A percentile compares a stretch with the other conserved stretches of the same genome.
Conservation (phyloP, 257 asterid genomes). For the Ballota nigra region DNA sequence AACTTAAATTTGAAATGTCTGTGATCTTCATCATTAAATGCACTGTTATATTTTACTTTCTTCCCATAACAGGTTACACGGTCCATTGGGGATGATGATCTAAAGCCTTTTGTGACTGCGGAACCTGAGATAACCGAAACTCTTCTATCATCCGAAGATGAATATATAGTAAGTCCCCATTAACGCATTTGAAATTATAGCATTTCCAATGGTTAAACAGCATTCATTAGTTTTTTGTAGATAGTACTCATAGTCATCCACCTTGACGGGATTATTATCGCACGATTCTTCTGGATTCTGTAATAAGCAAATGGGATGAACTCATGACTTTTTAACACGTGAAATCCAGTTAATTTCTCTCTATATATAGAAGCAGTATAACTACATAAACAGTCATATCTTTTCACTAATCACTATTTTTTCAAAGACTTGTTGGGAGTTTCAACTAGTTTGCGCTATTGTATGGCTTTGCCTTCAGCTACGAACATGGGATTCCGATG, state of each 20-base stretch:
- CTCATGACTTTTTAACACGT: neutral
- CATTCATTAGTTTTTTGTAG: neutral
- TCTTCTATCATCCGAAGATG: constrained; percentile 61
- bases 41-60: neutral
- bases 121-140: constrained; percentile 92
- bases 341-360: too few species aligned
- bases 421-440: neutral
- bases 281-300: neutral
- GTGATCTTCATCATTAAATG: neutral
- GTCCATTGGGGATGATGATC: constrained; percentile 95
- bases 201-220: too few species aligned
- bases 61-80: constrained; percentile 74
- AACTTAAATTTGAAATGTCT: neutral
- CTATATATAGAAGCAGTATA: too few species aligned
- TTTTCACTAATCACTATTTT: too few species aligned
- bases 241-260: neutral
- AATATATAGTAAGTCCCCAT: constrained; percentile 61
- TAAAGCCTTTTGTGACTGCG: constrained; percentile 93
- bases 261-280: neutral
- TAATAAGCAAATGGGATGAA: neutral
- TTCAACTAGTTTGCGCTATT: too few species aligned
- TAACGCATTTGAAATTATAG: neutral
- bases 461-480: too few species aligned
- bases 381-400: too few species aligned
- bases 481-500: neutral